Evolutionary conservation across 2,329 filamentous ascomycete species (phyloP).

Genomic region (Exophiala sp.): DNA sequence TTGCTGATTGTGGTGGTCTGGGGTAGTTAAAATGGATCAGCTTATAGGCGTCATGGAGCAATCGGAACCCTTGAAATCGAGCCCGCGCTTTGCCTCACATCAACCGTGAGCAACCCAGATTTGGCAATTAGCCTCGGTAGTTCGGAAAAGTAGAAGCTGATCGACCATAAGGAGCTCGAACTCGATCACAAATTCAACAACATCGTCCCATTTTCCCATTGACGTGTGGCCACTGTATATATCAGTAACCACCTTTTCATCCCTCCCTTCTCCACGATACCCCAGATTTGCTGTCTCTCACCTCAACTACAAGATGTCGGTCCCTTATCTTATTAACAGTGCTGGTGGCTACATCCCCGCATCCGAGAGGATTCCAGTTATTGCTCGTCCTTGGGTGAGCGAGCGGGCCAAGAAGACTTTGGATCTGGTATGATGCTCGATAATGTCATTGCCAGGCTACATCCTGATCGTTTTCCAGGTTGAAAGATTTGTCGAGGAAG

Average conservation of each 20-base stretch:
- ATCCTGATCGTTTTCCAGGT: conserved; percentile 50
- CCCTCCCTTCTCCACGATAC: background rate
- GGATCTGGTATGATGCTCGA: conserved; percentile 56
- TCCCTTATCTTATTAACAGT: conserved; percentile 28
- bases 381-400: conserved; percentile 66
- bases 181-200: conserved; percentile 1
- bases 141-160: conserved; percentile 7
- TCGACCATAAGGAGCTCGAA: background rate
- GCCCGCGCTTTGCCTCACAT: background rate
- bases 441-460: background rate
- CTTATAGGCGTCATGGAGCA: background rate
- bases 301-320: conserved; percentile 22
- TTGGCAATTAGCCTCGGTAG: conserved; percentile 15
- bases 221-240: background rate
- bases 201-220: background rate
- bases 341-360: conserved; percentile 44
- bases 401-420: conserved; percentile 79
- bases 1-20: background rate
- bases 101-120: background rate
- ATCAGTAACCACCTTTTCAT: background rate
- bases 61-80: background rate
- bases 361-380: conserved; percentile 53
- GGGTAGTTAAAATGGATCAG: conserved; percentile 1
- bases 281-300: background rate
- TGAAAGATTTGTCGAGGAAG: conserved; percentile 94